Evolutionary conservation across 2,329 filamentous ascomycete species (phyloP).

Genomic region (Xylariaceae sp.): DNA sequence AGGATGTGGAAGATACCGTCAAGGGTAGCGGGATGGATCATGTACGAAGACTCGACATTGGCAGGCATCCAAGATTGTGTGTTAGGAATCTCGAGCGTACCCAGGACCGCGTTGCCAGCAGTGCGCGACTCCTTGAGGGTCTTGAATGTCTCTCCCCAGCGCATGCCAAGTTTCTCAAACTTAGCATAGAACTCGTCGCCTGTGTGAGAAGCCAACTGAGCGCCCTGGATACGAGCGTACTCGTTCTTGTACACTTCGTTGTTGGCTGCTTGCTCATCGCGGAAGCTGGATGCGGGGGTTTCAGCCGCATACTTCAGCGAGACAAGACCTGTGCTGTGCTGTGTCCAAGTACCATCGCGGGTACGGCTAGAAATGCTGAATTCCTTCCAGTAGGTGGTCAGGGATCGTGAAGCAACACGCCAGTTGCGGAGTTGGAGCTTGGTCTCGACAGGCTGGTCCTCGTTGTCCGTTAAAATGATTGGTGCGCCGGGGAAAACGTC

Average conservation of each 20-base stretch:
- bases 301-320: conserved; percentile 26
- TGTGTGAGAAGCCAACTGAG: conserved; percentile 19
- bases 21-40: conserved; percentile 26
- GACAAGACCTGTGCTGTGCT: conserved; percentile 29
- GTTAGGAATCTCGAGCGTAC: conserved; percentile 26
- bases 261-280: conserved; percentile 22
- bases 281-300: conserved; percentile 22
- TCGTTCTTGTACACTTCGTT: conserved; percentile 25
- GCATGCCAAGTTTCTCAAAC: conserved; percentile 28
- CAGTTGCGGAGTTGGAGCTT: conserved; percentile 29
- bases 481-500: conserved; percentile 29
- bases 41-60: conserved; percentile 24
- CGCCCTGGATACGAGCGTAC: conserved; percentile 22
- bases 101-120: conserved; percentile 21
- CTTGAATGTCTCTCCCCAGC: conserved; percentile 27
- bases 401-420: conserved; percentile 26
- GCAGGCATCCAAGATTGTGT: conserved; percentile 27
- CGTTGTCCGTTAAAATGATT: conserved; percentile 25
- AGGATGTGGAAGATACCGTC: conserved; percentile 28
- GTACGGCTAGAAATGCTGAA: conserved; percentile 27
- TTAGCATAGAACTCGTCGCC: conserved; percentile 27
- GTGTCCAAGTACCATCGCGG: conserved; percentile 27
- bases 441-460: conserved; percentile 26
- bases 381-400: conserved; percentile 30
- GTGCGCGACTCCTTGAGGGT: conserved; percentile 22